A percentile compares a stretch with the other conserved stretches of the same genome.
phyloP scores from a whole-genome alignment of 2,329 filamentous ascomycete genomes.

The Microdochium trichocladiopsis region DNA sequence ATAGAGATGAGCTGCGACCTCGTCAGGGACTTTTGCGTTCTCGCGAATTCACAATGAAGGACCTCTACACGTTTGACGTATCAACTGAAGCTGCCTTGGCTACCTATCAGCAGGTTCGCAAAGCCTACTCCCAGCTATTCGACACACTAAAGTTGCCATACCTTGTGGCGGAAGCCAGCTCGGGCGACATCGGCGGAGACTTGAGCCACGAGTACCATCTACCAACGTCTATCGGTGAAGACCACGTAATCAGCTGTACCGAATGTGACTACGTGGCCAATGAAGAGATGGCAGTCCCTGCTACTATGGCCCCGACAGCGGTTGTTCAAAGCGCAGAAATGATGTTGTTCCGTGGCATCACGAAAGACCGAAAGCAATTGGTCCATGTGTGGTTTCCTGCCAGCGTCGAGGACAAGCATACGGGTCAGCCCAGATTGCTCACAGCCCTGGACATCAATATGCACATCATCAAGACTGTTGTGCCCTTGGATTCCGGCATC shows the following conservation, averaged over 20 bases:
- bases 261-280: slow-evolving; percentile 75
- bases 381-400: slow-evolving; percentile 61
- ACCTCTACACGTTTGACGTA: slow-evolving; percentile 90
- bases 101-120: slow-evolving; percentile 71
- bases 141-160: slow-evolving; percentile 77
- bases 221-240: slow-evolving; percentile 72
- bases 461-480: slow-evolving; percentile 56
- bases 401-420: slow-evolving; percentile 15
- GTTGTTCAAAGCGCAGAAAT: background rate
- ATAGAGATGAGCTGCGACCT: slow-evolving; percentile 85
- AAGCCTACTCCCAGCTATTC: slow-evolving; percentile 71
- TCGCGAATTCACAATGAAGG: slow-evolving; percentile 96
- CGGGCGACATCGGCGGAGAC: slow-evolving; percentile 91
- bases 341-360: slow-evolving; percentile 55
- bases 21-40: slow-evolving; percentile 81
- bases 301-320: background rate
- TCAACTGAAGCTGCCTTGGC: slow-evolving; percentile 60
- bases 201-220: slow-evolving; percentile 95
- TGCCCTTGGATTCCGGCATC: slow-evolving; percentile 65
- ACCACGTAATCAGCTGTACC: slow-evolving; percentile 70
- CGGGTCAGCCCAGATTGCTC: background rate
- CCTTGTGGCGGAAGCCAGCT: slow-evolving; percentile 80
- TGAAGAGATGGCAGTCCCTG: slow-evolving; percentile 60
- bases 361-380: slow-evolving; percentile 58
- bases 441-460: slow-evolving; percentile 28